A percentile compares a stretch with the other conserved stretches of the same genome.
phyloP scores from a whole-genome alignment of 139 green algal genomes.

The Gonium pectorale region DNA sequence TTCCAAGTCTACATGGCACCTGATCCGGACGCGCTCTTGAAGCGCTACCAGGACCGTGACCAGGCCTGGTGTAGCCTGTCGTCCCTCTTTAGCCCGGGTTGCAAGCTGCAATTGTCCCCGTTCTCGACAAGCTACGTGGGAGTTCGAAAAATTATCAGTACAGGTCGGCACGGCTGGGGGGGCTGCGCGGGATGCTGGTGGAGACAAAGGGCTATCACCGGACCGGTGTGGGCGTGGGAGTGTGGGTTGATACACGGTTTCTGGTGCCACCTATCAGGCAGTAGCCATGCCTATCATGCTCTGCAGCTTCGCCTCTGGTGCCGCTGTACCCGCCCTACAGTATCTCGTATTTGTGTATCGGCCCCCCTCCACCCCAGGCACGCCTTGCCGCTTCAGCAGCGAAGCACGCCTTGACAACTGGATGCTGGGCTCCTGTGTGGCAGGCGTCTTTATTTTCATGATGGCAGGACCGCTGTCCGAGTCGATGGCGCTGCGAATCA shows the following conservation, averaged over 20 bases:
- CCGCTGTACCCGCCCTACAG: no score
- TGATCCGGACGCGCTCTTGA: not conserved
- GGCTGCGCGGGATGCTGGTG: no score
- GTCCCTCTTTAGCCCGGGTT: not conserved
- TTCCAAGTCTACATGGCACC: constrained; percentile 21
- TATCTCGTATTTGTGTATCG: no score
- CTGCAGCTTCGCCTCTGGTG: no score
- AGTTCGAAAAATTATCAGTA: not conserved
- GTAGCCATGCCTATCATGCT: no score
- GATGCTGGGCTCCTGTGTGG: constrained; percentile 24
- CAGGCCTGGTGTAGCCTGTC: constrained; percentile 41
- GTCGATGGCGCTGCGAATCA: constrained; percentile 39
- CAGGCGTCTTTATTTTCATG: constrained; percentile 9
- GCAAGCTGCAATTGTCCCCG: constrained; percentile 41
- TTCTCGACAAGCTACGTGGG: constrained; percentile 31
- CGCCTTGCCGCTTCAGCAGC: not conserved
- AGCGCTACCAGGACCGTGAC: not conserved
- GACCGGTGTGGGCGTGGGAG: no score
- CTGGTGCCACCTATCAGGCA: no score
- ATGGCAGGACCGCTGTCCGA: constrained; percentile 17
- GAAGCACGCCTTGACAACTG: not conserved
- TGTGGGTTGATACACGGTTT: no score
- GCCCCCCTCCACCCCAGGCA: not conserved
- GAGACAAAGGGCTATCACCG: no score
- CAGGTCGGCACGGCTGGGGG: not conserved